Base-by-base conservation (phyloP, 768 basidiomycete species). In the Suillus fuscotomentosus region DNA sequence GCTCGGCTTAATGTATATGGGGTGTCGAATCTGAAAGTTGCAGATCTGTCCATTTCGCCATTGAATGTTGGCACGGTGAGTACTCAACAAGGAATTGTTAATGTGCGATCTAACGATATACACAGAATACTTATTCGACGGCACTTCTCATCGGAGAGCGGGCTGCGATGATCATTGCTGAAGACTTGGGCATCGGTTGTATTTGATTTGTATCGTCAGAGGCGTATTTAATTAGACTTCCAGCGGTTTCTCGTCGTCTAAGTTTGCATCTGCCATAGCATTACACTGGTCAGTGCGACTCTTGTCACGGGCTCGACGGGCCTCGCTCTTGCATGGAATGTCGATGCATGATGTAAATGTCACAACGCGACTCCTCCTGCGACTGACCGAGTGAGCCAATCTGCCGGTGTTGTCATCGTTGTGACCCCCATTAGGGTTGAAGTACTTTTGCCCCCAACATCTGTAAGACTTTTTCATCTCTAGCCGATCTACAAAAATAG, bases 1-100 rank as follows among this genome's bases (percentile, higher is more conserved):
- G 60, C 82, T 38, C 76, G 76, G 22, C 73, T 90, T 50, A 86
- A 86, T 66, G 87, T 91, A 15, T 88, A 90, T 66, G 87, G 86
- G 0, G 79, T 85, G 1, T 66, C 76, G 66, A 81, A 81, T 34
- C 75, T 90, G 59, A 88, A 89, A 70, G 82, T 91, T 31, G 86
- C 84, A 54, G 87, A 83, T 80, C 48, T 82, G 38, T 81, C 82
- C 4, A 76, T 81, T 57, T 69, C 70, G 11, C 80, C 82, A 1
- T 65, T 70, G 10, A 82, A 82, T 55, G 74, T 82, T 57, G 70
- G 67, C 42, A 69, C 78, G 48, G 75, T 80, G 56, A 27, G 70
- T 68, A 6, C 43, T n/a, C 5, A 14, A 38, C 10, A 8, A n/a
- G 36, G 22, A 14, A 38, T 43, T 31, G 7, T 53, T 15, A 34